Percentiles rank a stretch among this genome's conserved stretches.
phyloP scores from a whole-genome alignment of 768 basidiomycete genomes.

The Tricholoma furcatifolium region DNA sequence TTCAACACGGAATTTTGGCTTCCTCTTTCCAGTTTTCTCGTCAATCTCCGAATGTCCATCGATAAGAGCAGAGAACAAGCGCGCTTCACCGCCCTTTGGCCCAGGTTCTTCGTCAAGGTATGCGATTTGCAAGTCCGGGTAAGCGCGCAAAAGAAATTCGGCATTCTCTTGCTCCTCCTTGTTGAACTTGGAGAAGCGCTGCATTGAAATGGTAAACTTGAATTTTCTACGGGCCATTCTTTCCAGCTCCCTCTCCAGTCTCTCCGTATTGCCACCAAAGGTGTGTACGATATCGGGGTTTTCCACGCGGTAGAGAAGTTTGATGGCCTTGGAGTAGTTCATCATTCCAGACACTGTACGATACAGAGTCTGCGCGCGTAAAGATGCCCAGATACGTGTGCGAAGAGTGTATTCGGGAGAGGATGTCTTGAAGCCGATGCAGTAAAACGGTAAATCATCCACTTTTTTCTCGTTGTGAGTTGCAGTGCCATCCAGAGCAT shows the following conservation, averaged over 20 bases:
- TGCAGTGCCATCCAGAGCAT: conserved; percentile 51
- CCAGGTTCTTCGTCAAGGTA: conserved; percentile 96
- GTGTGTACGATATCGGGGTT: conserved; percentile 96
- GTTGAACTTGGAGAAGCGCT: conserved; percentile 98
- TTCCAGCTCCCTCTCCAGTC: conserved; percentile 93
- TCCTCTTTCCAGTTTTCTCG: conserved; percentile 81
- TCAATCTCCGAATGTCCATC: conserved; percentile 97
- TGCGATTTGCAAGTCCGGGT: conserved; percentile 97
- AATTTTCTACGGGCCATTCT: conserved; percentile 97
- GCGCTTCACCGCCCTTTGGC: conserved; percentile 84
- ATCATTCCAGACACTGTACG: conserved; percentile 99
- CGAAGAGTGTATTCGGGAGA: conserved; percentile 98
- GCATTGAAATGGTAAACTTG: conserved; percentile 98
- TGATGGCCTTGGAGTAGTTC: conserved; percentile 99
- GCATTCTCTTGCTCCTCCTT: conserved; percentile 99
- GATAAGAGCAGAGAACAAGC: conserved; percentile 89
- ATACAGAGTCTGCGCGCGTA: conserved; percentile 97
- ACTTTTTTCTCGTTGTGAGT: conserved; percentile 79
- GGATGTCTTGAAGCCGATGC: conserved; percentile 98
- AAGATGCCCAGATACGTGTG: conserved; percentile 98
- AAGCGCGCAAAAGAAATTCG: conserved; percentile 95
- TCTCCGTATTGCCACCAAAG: conserved; percentile 96
- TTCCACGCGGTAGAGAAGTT: conserved; percentile 96
- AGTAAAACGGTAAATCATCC: conserved; percentile 98
- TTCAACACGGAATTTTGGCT: conserved; percentile 97